phyloP scores from a whole-genome alignment of 2,329 filamentous ascomycete species.

The Bretziella fagacearum region DNA sequence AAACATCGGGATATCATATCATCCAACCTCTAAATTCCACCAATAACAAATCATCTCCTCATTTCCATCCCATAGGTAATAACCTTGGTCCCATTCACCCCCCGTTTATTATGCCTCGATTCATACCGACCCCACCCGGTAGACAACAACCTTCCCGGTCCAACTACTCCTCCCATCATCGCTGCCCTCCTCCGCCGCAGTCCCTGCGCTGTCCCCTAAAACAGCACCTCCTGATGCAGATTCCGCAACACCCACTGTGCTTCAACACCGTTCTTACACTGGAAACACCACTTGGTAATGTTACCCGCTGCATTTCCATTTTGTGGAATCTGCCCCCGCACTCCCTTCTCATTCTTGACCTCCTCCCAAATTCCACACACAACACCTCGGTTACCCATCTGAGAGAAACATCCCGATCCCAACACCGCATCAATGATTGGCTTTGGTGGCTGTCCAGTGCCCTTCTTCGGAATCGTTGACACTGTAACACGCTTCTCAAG shows the following conservation, averaged over 20 bases:
- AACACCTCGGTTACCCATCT: constrained; percentile 70
- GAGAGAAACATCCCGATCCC: constrained; percentile 67
- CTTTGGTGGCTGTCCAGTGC: constrained; percentile 34
- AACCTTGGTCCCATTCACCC: background rate
- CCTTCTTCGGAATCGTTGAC: constrained; percentile 47
- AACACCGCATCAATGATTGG: constrained; percentile 69
- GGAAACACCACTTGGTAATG: constrained; percentile 48
- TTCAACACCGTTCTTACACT: constrained; percentile 36
- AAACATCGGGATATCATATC: background rate
- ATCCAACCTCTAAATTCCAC: background rate
- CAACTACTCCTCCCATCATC: background rate
- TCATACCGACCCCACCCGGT: background rate
- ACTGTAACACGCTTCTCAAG: constrained; percentile 77
- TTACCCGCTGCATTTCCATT: constrained; percentile 35
- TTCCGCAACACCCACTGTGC: constrained; percentile 39
- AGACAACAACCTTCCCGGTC: background rate
- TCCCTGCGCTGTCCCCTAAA: constrained; percentile 6
- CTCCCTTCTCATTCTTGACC: constrained; percentile 44
- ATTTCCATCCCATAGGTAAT: background rate
- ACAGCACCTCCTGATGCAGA: constrained; percentile 36
- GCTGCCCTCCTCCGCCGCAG: background rate
- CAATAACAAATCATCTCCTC: background rate
- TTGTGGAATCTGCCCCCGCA: constrained; percentile 34
- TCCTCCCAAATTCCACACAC: constrained; percentile 80
- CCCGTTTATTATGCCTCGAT: background rate